Conservation (phyloP, 2,329 filamentous ascomycete species). For the Trichoderma sp. region DNA sequence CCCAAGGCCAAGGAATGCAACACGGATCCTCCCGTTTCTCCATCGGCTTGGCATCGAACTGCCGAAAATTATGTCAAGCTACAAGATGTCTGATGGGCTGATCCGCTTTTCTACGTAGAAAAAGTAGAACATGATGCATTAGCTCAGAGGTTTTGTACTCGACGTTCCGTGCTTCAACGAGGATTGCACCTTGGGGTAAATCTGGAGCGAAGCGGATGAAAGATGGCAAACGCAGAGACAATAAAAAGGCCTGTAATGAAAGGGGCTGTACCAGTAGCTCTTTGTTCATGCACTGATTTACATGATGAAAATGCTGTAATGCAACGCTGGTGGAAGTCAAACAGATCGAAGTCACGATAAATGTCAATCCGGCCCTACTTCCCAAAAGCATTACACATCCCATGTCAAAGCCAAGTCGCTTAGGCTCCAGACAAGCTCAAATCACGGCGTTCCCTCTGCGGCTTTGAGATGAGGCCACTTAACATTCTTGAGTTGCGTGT, state of each 20-base stretch:
- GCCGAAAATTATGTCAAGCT: background rate
- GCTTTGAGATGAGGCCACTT: background rate
- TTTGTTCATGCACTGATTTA: background rate
- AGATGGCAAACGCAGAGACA: background rate
- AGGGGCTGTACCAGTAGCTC: background rate
- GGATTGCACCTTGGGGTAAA: no score
- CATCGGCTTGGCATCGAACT: background rate
- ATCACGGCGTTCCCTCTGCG: background rate
- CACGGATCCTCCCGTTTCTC: background rate
- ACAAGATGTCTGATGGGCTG: background rate
- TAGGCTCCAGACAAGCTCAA: background rate
- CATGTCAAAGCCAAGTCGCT: no score
- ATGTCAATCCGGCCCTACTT: background rate
- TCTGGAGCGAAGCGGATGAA: no score
- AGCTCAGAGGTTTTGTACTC: fast-evolving
- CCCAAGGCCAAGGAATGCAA: background rate
- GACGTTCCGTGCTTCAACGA: background rate
- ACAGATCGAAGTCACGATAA: background rate
- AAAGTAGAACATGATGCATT: background rate
- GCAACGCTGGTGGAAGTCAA: background rate
- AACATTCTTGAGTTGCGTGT: slow-evolving; percentile 8
- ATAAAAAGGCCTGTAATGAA: background rate
- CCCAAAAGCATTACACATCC: no score
- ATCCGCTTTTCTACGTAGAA: background rate
- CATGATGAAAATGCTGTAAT: background rate